Evolutionary conservation across 495 filamentous ascomycete genomes (phyloP).

Genomic region (Trypethelium eluteriae): DNA sequence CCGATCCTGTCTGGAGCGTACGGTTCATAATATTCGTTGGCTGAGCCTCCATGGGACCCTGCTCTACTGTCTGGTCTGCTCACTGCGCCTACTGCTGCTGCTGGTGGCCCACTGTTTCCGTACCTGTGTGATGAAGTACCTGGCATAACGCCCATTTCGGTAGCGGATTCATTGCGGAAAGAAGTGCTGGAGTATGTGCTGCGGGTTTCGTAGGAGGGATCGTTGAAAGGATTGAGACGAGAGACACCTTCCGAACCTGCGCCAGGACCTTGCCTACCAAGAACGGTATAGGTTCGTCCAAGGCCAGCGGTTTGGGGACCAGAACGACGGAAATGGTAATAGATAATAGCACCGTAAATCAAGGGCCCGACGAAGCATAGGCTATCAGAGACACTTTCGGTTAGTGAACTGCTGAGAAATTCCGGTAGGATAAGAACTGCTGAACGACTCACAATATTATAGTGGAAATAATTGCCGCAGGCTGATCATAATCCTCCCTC

Average conservation of each 20-base stretch:
- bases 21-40: background rate
- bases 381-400: background rate
- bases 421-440: background rate
- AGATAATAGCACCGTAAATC: background rate
- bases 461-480: background rate
- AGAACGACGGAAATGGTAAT: background rate
- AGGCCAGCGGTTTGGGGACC: background rate
- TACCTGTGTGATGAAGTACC: background rate
- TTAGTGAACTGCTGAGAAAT: background rate
- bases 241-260: background rate
- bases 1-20: background rate
- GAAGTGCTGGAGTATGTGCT: background rate
- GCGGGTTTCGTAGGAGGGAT: background rate
- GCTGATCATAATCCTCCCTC: background rate
- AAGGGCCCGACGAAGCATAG: background rate
- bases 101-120: background rate
- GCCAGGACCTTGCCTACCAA: background rate
- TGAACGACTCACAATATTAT: background rate
- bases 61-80: background rate
- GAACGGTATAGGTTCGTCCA: background rate
- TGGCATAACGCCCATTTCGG: slow-evolving; percentile 5
- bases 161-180: background rate
- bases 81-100: background rate
- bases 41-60: background rate
- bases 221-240: slow-evolving; percentile 3